phyloP scores from a whole-genome alignment of 2,329 filamentous ascomycete genomes.

The Simplicillium sp. region DNA sequence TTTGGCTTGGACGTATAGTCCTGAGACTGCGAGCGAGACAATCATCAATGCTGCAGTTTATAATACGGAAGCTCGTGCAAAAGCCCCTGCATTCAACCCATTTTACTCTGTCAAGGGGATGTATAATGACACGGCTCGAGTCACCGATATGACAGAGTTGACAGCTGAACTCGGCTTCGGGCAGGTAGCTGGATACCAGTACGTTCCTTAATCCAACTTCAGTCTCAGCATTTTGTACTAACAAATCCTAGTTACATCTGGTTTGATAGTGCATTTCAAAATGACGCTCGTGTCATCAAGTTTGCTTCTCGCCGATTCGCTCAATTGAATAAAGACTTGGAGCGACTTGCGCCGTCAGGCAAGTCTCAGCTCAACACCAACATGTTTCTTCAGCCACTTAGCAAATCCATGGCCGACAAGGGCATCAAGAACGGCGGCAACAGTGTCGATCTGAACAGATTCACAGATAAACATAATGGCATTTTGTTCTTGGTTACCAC shows the following conservation, averaged over 20 bases:
- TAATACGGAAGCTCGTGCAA: slow-evolving; percentile 7
- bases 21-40: slow-evolving; percentile 8
- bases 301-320: slow-evolving; percentile 21
- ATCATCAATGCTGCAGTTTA: slow-evolving; percentile 13
- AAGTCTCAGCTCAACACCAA: slow-evolving; percentile 3
- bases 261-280: slow-evolving; percentile 25
- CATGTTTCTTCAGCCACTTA: slow-evolving; percentile 21
- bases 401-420: slow-evolving; percentile 18
- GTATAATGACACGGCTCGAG: slow-evolving; percentile 16
- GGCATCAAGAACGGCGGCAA: slow-evolving; percentile 21
- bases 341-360: slow-evolving; percentile 12
- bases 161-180: slow-evolving; percentile 18
- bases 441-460: slow-evolving; percentile 21
- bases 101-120: slow-evolving; percentile 14
- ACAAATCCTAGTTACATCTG: slow-evolving; percentile 18
- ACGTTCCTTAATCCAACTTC: slow-evolving; percentile 1
- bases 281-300: slow-evolving; percentile 22
- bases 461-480: slow-evolving; percentile 15
- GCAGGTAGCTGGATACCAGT: slow-evolving; percentile 18
- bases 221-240: not conserved
- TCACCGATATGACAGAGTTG: slow-evolving; percentile 17
- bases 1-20: slow-evolving; percentile 22
- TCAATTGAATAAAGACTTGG: slow-evolving; percentile 15
- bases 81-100: slow-evolving; percentile 18
- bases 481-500: slow-evolving; percentile 21